phyloP scores from a whole-genome alignment of 1,139 yeast species.

The Saccharomyces hybrid region DNA sequence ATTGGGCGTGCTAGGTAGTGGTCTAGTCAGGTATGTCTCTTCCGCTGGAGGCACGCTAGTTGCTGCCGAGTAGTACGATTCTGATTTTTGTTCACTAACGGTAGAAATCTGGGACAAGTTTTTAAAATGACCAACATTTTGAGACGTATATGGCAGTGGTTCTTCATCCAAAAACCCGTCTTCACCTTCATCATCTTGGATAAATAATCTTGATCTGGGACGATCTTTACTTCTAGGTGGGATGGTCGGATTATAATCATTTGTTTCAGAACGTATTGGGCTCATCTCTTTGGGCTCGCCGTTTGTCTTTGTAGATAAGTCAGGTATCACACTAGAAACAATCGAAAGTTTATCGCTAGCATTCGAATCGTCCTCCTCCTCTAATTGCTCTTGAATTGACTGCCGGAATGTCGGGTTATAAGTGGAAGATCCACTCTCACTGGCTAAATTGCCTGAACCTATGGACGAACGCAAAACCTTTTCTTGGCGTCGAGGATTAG shows the following conservation, averaged over 20 bases:
- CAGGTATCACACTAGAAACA: constrained; percentile 23
- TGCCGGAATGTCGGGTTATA: constrained; percentile 7
- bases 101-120: constrained; percentile 8
- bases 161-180: constrained; percentile 2
- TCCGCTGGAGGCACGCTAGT: constrained; percentile 8
- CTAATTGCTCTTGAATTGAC: constrained; percentile 4
- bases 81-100: constrained; percentile 14
- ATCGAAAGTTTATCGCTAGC: constrained; percentile 18
- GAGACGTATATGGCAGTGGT: not conserved
- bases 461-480: constrained; percentile 18
- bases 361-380: not conserved
- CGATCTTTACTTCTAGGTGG: constrained; percentile 31
- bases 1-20: constrained; percentile 18
- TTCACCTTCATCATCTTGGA: constrained; percentile 17
- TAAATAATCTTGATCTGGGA: constrained; percentile 24
- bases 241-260: constrained; percentile 24
- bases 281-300: constrained; percentile 8
- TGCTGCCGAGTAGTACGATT: constrained; percentile 20
- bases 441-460: constrained; percentile 30
- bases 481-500: constrained; percentile 11
- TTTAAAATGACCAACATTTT: not conserved
- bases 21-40: constrained; percentile 13
- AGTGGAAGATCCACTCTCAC: constrained; percentile 28
- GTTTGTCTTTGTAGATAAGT: constrained; percentile 14
- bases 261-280: constrained; percentile 21